Evolutionary conservation across 1,284 basidiomycete species (phyloP), one percentile per base, ranked within the genome.

Genomic region (Moesziomyces sp.): DNA sequence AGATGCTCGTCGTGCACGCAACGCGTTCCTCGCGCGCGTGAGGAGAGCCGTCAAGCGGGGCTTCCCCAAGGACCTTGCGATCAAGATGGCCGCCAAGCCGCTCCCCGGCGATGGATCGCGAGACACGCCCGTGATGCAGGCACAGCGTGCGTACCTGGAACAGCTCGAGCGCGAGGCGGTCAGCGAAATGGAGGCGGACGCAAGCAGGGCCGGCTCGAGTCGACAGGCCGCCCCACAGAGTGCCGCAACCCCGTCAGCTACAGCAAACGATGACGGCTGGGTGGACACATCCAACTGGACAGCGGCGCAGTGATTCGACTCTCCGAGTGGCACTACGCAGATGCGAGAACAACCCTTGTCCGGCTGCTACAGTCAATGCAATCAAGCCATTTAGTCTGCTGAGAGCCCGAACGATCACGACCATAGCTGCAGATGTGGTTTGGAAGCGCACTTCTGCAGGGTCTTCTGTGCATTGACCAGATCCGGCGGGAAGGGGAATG

Each of bases 1-100:
- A 0, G 75, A 74, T 38, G 75, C 75, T 35, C 67, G 75, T 13
- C 60, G 75, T 24, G 67, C 66, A 3, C 67, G 75, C 48, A 77
- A 77, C 35, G 75, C 75, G 3, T 77, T 71, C 56, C 61, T 77
- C 2, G 75, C 75, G 24, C 62, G 75, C 3, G 73, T 77, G 26
- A 51, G 75, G 9, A 70, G 75, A 28, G 61, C 59, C 28, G 51
- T 69, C 52, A 77, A 77, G 50, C 72, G 75, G 18, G 75, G 75
- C 42, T 50, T 47, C 19, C 23, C 50, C 33, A 65, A 77, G 50
- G 60, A 59, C 6, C 58, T 50, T 21, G 75, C 75, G 14, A 68
- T 77, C 63, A 55, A 67, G 45, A 56, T 69, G 61, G 69, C 74
- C 38, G 70, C 69, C 24, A 73, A 73, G 45, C 69, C 69, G 35